A percentile compares a stretch with the other conserved stretches of the same genome.
Evolutionary conservation across 257 asterid species (phyloP).

Genomic region (Fraxinus anomala): DNA sequence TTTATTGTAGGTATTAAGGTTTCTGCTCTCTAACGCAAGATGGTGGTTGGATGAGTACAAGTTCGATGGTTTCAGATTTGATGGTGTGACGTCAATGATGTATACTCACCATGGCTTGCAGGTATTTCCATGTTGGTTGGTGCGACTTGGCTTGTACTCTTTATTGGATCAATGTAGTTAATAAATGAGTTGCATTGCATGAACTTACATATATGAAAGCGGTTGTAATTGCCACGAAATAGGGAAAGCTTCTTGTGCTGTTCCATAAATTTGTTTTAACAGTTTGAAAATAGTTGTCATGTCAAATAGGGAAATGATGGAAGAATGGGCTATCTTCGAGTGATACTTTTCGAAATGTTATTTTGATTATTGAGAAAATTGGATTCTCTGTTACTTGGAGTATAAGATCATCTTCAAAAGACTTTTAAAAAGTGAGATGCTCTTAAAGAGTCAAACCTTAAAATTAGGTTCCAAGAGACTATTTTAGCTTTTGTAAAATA

Average conservation of each 20-base stretch:
- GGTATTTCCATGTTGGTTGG: conserved; percentile 47
- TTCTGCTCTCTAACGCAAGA: conserved; percentile 94
- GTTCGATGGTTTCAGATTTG: conserved; percentile 98
- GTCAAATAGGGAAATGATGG: not conserved
- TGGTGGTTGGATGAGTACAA: conserved; percentile 99
- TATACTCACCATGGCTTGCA: conserved; percentile 95
- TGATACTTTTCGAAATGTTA: not conserved
- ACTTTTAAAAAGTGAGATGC: too few relatives aligned
- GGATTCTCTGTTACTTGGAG: conserved; percentile 1
- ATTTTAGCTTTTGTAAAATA: too few relatives aligned
- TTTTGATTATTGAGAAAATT: conserved; percentile 11
- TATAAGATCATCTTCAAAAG: not conserved
- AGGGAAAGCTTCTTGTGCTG: not conserved
- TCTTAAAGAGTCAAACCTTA: too few relatives aligned
- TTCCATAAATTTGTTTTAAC: conserved; percentile 9
- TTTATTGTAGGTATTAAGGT: conserved; percentile 75
- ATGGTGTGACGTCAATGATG: conserved; percentile 99
- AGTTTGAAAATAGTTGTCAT: conserved; percentile 17
- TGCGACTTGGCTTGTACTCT: conserved; percentile 8
- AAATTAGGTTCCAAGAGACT: too few relatives aligned
- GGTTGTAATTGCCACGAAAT: not conserved
- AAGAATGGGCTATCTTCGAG: conserved; percentile 1
- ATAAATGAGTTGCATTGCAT: conserved; percentile 9
- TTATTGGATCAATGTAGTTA: conserved; percentile 24
- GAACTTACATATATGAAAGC: not conserved